Evolutionary conservation across 108 stramenopile genomes (phyloP).

Genomic region (Fistulifera solaris): DNA sequence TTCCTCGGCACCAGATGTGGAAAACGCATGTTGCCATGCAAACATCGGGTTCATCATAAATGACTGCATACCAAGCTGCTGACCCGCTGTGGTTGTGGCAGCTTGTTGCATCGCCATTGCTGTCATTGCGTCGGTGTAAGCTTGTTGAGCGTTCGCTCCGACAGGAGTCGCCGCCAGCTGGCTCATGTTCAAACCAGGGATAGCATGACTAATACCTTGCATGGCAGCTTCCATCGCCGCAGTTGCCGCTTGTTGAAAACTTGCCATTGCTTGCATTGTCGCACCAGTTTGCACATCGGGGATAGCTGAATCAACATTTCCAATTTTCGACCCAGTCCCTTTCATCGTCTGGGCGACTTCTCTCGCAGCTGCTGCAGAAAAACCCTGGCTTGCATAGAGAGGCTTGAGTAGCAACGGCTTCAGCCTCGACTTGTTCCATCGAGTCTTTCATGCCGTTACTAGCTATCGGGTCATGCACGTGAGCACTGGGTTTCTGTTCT

Average conservation of each 20-base stretch:
- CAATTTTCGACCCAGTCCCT: not conserved
- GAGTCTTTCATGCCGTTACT: slow-evolving; percentile 8
- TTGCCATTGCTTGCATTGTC: slow-evolving; percentile 60
- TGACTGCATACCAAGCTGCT: slow-evolving; percentile 14
- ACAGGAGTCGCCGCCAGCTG: slow-evolving; percentile 11
- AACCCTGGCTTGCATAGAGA: slow-evolving; percentile 28
- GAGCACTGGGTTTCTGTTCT: slow-evolving; percentile 1
- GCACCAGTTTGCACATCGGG: slow-evolving; percentile 44
- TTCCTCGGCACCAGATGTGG: no score
- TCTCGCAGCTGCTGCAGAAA: slow-evolving; percentile 33
- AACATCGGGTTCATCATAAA: slow-evolving; percentile 11
- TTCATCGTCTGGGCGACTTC: slow-evolving; percentile 30
- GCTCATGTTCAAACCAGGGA: slow-evolving; percentile 15
- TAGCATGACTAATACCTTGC: not conserved
- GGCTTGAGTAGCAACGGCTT: slow-evolving; percentile 35
- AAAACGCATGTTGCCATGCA: slow-evolving; percentile 7
- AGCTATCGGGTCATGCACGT: not conserved
- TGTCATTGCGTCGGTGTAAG: slow-evolving; percentile 42
- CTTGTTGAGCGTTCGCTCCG: slow-evolving; percentile 21
- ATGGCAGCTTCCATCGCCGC: slow-evolving; percentile 49
- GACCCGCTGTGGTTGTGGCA: slow-evolving; percentile 25
- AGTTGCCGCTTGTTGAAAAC: slow-evolving; percentile 50
- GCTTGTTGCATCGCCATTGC: slow-evolving; percentile 50
- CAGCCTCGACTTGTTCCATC: slow-evolving; percentile 3
- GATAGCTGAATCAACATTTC: not conserved